Evolutionary conservation across 331 rosid species (phyloP).

Genomic region (Phaseolus coccineus): DNA sequence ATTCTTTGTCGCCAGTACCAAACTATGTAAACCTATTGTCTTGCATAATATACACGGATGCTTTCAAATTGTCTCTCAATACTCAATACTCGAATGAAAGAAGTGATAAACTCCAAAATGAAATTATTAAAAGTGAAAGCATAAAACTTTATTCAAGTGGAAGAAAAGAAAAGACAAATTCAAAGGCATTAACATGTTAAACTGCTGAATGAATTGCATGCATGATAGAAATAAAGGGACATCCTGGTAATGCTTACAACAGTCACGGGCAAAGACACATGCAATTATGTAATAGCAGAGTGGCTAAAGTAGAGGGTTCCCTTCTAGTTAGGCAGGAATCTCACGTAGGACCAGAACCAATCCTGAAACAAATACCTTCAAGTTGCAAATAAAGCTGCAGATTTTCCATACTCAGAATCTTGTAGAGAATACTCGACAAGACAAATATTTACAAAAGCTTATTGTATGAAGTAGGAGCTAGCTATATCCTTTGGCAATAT

Average conservation of each 20-base stretch:
- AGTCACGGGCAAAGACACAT: slow-evolving; percentile 37
- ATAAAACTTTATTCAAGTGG: neutral
- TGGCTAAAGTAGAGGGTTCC: slow-evolving; percentile 39
- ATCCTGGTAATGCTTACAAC: neutral
- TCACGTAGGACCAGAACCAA: slow-evolving; percentile 41
- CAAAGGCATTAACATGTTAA: neutral
- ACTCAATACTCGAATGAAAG: neutral
- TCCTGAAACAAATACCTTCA: slow-evolving; percentile 33
- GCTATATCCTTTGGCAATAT: slow-evolving; percentile 43
- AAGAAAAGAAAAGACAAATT: neutral
- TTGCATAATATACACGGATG: neutral
- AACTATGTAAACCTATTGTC: neutral
- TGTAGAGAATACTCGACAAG: slow-evolving; percentile 43
- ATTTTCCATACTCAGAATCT: slow-evolving; percentile 41
- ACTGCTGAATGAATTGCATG: slow-evolving; percentile 7
- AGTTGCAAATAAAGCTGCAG: slow-evolving; percentile 51
- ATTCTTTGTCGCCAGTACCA: neutral
- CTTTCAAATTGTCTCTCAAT: slow-evolving; percentile 15
- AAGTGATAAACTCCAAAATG: slow-evolving; percentile 9
- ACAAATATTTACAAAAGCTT: slow-evolving; percentile 29
- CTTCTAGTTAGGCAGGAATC: slow-evolving; percentile 46
- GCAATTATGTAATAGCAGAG: slow-evolving; percentile 40
- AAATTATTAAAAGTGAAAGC: neutral
- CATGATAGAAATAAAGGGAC: slow-evolving; percentile 6
- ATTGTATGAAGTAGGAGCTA: neutral